These are phyloP conservation scores for Saccharomyces hybrid DNA, from an alignment of 1,139 yeast genomes.

Conservation along the genomic window DNA sequence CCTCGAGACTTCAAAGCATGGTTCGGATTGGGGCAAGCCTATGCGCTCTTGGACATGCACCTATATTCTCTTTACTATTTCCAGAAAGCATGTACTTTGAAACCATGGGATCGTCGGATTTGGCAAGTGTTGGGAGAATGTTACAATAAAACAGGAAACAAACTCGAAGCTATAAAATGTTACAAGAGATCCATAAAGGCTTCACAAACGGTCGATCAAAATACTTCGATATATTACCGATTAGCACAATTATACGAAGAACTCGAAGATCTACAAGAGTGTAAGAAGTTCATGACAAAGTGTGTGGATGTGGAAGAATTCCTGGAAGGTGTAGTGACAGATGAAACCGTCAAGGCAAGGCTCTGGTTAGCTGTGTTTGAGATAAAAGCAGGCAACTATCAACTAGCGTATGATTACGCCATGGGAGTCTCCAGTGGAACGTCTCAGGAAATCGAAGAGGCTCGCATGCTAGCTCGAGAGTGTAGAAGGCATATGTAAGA, in stretches of 20 bases:
- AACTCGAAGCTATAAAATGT: conserved; percentile 39
- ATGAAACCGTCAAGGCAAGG: conserved; percentile 74
- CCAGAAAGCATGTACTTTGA: conserved; percentile 81
- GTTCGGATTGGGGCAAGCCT: conserved; percentile 98
- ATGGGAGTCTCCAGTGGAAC: conserved; percentile 67
- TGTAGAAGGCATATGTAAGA: conserved; percentile 33
- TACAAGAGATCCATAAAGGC: conserved; percentile 43
- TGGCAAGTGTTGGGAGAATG: conserved; percentile 96
- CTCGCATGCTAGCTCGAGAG: conserved; percentile 73
- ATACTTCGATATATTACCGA: conserved; percentile 50
- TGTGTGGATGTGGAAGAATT: conserved; percentile 58
- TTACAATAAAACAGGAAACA: conserved; percentile 69
- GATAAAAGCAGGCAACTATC: conserved; percentile 47
- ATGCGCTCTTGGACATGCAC: conserved; percentile 94
- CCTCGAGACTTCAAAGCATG: conserved; percentile 91
- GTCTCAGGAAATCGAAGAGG: conserved; percentile 84
- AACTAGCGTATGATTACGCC: conserved; percentile 67
- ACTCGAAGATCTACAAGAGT: conserved; percentile 43
- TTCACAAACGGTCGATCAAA: conserved; percentile 35
- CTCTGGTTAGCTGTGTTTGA: conserved; percentile 81
- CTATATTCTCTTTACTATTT: conserved; percentile 86
- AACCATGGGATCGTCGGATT: conserved; percentile 86
- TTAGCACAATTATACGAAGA: conserved; percentile 63
- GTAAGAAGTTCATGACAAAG: conserved; percentile 59
- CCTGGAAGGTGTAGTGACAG: conserved; percentile 55